Conservation (phyloP, 179 eudicot species). For the Camellia oleifera region DNA sequence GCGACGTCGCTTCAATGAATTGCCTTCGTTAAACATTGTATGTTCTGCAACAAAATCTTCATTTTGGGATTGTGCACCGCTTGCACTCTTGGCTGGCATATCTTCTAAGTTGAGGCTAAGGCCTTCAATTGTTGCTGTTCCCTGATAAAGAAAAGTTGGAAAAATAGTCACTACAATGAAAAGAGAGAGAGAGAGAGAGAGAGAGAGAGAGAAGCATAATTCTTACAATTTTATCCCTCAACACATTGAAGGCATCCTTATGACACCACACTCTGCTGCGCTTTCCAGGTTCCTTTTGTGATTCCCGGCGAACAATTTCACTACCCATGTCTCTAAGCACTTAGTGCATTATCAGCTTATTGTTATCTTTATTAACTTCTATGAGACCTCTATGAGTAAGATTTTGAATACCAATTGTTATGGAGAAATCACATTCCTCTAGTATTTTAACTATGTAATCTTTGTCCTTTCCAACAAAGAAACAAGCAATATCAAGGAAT, state of each 20-base stretch:
- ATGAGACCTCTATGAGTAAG: constrained; percentile 7
- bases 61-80: neutral
- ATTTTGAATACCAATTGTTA: neutral
- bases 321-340: constrained; percentile 15
- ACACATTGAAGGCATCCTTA: constrained; percentile 1
- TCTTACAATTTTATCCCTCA: constrained; percentile 2
- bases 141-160: neutral
- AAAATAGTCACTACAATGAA: neutral
- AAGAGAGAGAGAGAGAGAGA: neutral
- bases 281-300: neutral
- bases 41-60: neutral
- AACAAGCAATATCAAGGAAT: constrained; percentile 22
- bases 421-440: constrained; percentile 1
- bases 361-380: neutral
- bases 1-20: neutral
- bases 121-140: constrained; percentile 15
- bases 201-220: neutral
- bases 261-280: constrained; percentile 12
- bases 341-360: constrained; percentile 12
- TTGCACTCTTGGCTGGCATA: neutral
- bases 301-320: constrained; percentile 9
- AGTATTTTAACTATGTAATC: constrained; percentile 11
- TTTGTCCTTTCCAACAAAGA: constrained; percentile 16
- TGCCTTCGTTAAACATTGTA: neutral
- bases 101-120: constrained; percentile 10